These are phyloP conservation scores for Lichtheimia corymbifera DNA, from an alignment of 371 early-diverging fungal species.

Conservation along the genomic window DNA sequence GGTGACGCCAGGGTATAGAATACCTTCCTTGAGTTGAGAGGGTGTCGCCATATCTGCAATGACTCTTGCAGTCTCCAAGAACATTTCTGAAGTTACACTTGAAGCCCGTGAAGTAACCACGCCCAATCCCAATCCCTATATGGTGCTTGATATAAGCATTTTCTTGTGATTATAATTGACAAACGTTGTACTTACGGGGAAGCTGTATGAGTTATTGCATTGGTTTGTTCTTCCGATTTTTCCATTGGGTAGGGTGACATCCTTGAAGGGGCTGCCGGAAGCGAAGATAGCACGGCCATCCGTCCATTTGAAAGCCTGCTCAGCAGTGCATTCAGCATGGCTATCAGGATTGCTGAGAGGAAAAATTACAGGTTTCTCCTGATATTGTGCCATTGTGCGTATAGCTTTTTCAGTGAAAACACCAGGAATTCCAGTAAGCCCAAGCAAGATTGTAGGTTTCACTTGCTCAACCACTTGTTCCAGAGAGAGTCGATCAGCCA, in stretches of 20 bases:
- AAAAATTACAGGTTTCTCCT: slow-evolving; percentile 63
- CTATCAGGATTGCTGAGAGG: slow-evolving; percentile 68
- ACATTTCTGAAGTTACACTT: slow-evolving; percentile 61
- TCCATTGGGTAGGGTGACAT: slow-evolving; percentile 47
- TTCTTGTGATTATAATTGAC: not conserved
- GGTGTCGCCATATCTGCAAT: slow-evolving; percentile 64
- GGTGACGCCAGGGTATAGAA: slow-evolving; percentile 59
- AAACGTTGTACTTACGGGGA: slow-evolving; percentile 34
- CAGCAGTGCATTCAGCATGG: slow-evolving; percentile 67
- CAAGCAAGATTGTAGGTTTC: slow-evolving; percentile 67
- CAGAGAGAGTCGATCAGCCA: slow-evolving; percentile 50
- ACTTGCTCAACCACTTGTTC: slow-evolving; percentile 59
- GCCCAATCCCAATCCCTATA: slow-evolving; percentile 59
- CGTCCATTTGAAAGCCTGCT: slow-evolving; percentile 64
- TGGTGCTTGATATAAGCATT: not conserved
- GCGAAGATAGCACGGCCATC: slow-evolving; percentile 67
- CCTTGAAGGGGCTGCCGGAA: slow-evolving; percentile 61
- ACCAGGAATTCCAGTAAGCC: slow-evolving; percentile 60
- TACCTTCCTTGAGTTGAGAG: slow-evolving; percentile 59
- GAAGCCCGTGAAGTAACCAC: slow-evolving; percentile 56
- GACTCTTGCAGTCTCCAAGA: slow-evolving; percentile 59
- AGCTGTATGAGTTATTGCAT: slow-evolving; percentile 67
- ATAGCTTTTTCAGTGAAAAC: slow-evolving; percentile 62
- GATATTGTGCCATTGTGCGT: slow-evolving; percentile 58
- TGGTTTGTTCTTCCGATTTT: slow-evolving; percentile 58